Percentiles rank a stretch among this genome's conserved stretches.
phyloP scores from a whole-genome alignment of 106 monocot species.

The Cymbidium sinense region DNA sequence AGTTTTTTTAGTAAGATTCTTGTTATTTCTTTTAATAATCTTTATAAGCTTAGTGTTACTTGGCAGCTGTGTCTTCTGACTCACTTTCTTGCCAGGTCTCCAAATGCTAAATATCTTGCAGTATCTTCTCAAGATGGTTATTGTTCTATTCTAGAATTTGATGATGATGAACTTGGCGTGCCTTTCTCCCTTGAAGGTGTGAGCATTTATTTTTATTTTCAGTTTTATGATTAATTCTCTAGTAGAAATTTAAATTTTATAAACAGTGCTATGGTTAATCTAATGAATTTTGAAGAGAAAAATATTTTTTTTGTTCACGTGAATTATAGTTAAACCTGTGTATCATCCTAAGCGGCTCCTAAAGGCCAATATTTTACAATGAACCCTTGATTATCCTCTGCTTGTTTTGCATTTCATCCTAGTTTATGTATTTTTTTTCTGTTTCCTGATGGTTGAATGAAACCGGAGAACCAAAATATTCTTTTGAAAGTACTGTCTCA shows the following conservation, averaged over 20 bases:
- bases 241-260: neutral
- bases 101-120: slow-evolving; percentile 75
- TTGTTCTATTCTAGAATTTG: slow-evolving; percentile 86
- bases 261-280: neutral
- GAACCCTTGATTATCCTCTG: neutral
- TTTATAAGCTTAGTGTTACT: neutral
- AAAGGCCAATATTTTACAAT: neutral
- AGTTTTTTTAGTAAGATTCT: too few species aligned
- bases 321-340: neutral
- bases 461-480: neutral
- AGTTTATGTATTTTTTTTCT: neutral
- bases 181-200: slow-evolving; percentile 52
- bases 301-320: neutral
- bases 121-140: slow-evolving; percentile 84
- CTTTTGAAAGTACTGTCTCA: too few species aligned
- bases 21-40: neutral
- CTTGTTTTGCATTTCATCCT: neutral
- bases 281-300: neutral
- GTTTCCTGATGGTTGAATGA: neutral
- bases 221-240: neutral
- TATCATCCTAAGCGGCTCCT: neutral
- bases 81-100: slow-evolving; percentile 42
- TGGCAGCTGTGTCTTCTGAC: neutral
- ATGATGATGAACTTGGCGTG: slow-evolving; percentile 68
- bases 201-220: neutral